Conservation (phyloP, 805 yeast genomes). For the Wickerhamiella alocasiicola region DNA sequence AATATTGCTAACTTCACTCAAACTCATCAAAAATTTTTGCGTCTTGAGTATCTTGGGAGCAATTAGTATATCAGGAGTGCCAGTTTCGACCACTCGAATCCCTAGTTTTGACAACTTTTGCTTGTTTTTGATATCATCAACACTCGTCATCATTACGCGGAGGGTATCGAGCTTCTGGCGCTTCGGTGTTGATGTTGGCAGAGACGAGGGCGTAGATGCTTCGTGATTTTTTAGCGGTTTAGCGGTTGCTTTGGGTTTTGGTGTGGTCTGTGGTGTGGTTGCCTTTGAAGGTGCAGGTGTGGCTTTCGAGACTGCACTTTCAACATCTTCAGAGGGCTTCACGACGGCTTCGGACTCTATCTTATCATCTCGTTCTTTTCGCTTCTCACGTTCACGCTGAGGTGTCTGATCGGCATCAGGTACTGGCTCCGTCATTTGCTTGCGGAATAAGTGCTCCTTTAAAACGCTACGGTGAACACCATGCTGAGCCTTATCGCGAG, state of each 20-base stretch:
- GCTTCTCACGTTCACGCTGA: conserved; percentile 21
- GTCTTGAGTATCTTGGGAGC: conserved; percentile 81
- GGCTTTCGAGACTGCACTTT: not conserved
- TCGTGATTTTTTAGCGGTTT: not conserved
- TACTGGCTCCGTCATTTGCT: conserved; percentile 34
- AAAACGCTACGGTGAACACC: conserved; percentile 58
- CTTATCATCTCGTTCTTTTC: conserved; percentile 24
- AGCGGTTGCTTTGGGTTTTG: not conserved
- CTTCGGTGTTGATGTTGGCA: not conserved
- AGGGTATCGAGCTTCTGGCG: conserved; percentile 10
- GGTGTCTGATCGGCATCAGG: conserved; percentile 15
- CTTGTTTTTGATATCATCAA: conserved; percentile 18
- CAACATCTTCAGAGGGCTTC: not conserved
- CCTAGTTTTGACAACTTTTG: conserved; percentile 36
- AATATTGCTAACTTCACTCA: conserved; percentile 36
- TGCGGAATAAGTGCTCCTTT: conserved; percentile 51
- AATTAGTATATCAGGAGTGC: conserved; percentile 34
- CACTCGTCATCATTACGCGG: conserved; percentile 22
- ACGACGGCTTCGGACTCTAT: not conserved
- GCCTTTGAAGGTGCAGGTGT: not conserved
- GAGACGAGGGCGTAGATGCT: not conserved
- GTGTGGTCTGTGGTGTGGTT: not conserved
- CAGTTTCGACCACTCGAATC: conserved; percentile 33
- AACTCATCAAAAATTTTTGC: conserved; percentile 66
- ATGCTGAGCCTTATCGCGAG: conserved; percentile 52